Conservation (phyloP, 2,329 filamentous ascomycete genomes). For the Diaporthe vaccinii region DNA sequence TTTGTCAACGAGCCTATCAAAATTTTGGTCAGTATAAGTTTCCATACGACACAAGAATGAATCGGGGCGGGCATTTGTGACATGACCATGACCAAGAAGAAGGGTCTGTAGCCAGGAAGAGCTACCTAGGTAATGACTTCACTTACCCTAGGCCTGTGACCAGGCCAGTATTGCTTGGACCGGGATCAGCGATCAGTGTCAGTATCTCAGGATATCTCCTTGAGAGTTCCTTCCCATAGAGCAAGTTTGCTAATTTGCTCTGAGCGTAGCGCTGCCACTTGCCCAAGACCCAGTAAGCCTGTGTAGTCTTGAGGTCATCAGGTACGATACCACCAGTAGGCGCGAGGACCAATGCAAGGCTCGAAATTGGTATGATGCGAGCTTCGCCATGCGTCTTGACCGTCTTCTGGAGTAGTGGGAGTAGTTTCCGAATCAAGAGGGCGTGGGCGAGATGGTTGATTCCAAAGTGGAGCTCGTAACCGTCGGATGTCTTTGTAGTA, state of each 20-base stretch:
- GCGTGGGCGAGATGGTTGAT: constrained; percentile 65
- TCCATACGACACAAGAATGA: too few relatives aligned
- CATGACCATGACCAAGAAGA: too few relatives aligned
- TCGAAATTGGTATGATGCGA: constrained; percentile 29
- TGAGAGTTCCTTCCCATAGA: constrained; percentile 48
- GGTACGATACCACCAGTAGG: constrained; percentile 42
- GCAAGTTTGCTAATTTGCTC: constrained; percentile 51
- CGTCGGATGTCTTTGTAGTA: constrained; percentile 54
- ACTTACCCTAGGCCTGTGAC: constrained; percentile 24
- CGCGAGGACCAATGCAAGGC: constrained; percentile 22
- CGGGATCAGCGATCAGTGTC: constrained; percentile 47
- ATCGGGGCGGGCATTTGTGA: too few relatives aligned
- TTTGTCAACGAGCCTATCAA: constrained; percentile 35
- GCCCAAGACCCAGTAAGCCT: constrained; percentile 40
- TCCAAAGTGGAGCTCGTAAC: constrained; percentile 63
- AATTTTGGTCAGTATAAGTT: not conserved
- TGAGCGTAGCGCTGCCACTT: constrained; percentile 48
- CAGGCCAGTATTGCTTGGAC: constrained; percentile 44
- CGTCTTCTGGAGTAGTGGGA: constrained; percentile 47
- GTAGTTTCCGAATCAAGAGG: constrained; percentile 49
- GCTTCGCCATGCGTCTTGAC: constrained; percentile 39
- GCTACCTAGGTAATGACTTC: constrained; percentile 41
- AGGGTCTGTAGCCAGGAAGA: not conserved
- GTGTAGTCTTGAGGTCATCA: constrained; percentile 46
- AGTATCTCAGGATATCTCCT: constrained; percentile 46